These are phyloP conservation scores for Eutrema heterophyllum DNA, from an alignment of 345 rosid species.

Conservation along the genomic window DNA sequence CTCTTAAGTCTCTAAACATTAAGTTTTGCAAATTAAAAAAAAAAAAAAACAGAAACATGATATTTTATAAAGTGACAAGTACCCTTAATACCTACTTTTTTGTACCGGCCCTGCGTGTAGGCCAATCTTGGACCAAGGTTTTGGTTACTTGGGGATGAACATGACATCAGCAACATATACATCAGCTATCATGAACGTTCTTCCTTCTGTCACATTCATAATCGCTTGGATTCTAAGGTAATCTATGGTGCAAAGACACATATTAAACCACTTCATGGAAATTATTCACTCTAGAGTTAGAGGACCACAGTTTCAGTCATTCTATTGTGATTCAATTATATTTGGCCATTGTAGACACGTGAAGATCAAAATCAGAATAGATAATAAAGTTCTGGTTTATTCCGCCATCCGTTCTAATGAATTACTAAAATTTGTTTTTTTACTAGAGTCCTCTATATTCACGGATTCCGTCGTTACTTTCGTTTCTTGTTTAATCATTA, in stretches of 20 bases:
- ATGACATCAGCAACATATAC: conserved; percentile 65
- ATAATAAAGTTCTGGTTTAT: too few relatives aligned
- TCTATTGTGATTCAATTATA: too few relatives aligned
- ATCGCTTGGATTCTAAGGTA: conserved; percentile 62
- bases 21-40: neutral
- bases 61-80: neutral
- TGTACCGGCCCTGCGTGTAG: conserved; percentile 31
- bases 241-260: neutral
- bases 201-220: conserved; percentile 69
- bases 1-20: neutral
- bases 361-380: too few relatives aligned
- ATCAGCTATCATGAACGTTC: conserved; percentile 75
- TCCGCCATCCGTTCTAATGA: too few relatives aligned
- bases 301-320: too few relatives aligned
- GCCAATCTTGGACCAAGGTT: conserved; percentile 78
- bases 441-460: too few relatives aligned
- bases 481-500: too few relatives aligned
- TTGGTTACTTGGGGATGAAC: conserved; percentile 56
- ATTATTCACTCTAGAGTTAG: too few relatives aligned
- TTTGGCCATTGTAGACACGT: too few relatives aligned
- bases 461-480: too few relatives aligned
- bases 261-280: neutral
- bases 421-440: too few relatives aligned
- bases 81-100: neutral
- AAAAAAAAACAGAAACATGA: neutral